Evolutionary conservation across 257 asterid genomes (phyloP).

Genomic region (Plantago major): DNA sequence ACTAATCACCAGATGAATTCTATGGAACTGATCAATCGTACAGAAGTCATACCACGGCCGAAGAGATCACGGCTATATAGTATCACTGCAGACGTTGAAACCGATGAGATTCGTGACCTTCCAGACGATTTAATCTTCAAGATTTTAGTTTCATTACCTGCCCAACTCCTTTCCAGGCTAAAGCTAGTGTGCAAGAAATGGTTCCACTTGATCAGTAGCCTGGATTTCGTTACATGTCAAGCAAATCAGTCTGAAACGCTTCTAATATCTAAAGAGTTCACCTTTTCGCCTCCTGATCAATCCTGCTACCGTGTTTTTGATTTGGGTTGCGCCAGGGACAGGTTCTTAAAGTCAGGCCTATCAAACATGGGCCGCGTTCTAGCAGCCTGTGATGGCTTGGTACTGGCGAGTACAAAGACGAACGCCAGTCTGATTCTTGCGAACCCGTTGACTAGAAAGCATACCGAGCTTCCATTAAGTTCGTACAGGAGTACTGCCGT

Average conservation of each 20-base stretch:
- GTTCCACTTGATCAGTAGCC: constrained; percentile 27
- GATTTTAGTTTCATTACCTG: constrained; percentile 33
- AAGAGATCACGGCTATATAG: too few relatives aligned
- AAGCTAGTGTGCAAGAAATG: constrained; percentile 37
- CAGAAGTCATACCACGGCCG: too few relatives aligned
- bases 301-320: constrained; percentile 21
- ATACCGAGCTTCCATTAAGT: constrained; percentile 25
- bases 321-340: constrained; percentile 20
- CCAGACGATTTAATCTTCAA: constrained; percentile 32
- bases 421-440: constrained; percentile 19
- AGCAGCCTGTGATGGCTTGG: constrained; percentile 34
- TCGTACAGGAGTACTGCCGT: not conserved
- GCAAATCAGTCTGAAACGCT: constrained; percentile 28
- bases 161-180: constrained; percentile 27
- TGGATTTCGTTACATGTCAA: constrained; percentile 23
- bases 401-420: constrained; percentile 17
- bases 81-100: too few relatives aligned
- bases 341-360: constrained; percentile 19
- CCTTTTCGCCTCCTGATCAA: not conserved
- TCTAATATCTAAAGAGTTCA: constrained; percentile 17
- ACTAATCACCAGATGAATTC: too few relatives aligned
- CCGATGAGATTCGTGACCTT: not conserved
- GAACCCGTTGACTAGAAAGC: constrained; percentile 33
- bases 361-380: constrained; percentile 10
- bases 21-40: too few relatives aligned